Base-by-base conservation (phyloP, 371 early-diverging fungal genomes). In the Mucor plumbeus region DNA sequence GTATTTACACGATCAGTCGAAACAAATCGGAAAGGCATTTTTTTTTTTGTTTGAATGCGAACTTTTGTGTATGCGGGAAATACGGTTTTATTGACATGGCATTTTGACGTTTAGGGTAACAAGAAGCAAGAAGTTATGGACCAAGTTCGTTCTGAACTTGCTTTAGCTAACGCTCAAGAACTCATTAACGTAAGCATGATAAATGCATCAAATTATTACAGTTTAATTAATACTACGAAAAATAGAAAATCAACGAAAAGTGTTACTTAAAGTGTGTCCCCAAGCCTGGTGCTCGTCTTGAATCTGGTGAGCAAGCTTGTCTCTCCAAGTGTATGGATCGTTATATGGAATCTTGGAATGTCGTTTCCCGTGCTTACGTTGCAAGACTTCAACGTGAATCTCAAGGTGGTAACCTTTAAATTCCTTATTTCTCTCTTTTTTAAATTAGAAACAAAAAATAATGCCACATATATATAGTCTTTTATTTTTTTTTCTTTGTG, bases 311-410 rank as follows among this genome's bases (percentile, higher is more conserved):
- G 72, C 88, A 90, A 81, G 87, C 85, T 44, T 91, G 91, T 76
- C 76, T 94, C 47, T 85, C 88, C 40, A 90, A 91, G 82, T 94
- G 94, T 84, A 91, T 92, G 87, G 93, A 94, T 71, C 91, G 92
- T 68, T 94, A 92, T 83, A 88, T 94, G 88, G 91, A 92, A 65
- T 87, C 93, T 62, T 94, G 94, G 94, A 93, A 94, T 71, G 82
- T 88, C 40, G 91, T 93, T 40, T 93, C 94, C 40, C 87, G 90
- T 59, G 81, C 92, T 11, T 94, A 92, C 60, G 86, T 92, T 39
- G 77, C 79, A 63, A 85, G 91, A 61, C 82, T 91, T 40, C 91
- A 91, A 75, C 83, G 88, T 61, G 92, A 92, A 71, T 82, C 84
- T 33, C 84, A 82, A 67, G 80, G 82, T 73, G 77, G 74, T 43